Percentiles rank a stretch among this genome's conserved stretches.
Conservation (phyloP, 1,284 basidiomycete species). For the Afroboletus lepidellus region DNA sequence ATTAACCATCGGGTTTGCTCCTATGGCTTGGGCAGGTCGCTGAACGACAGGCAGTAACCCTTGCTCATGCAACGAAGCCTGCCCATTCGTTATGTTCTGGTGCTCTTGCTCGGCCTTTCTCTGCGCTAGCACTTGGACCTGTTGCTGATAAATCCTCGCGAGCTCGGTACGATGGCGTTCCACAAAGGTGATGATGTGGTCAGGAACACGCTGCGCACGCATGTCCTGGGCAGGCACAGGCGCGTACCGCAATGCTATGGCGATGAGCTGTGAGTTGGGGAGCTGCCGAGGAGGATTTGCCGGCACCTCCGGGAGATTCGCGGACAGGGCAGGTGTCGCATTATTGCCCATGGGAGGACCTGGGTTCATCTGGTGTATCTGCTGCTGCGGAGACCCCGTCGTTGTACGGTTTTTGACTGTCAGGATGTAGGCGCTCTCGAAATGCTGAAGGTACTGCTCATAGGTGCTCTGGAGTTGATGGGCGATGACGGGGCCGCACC, state of each 20-base stretch:
- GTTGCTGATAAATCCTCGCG: conserved; percentile 24
- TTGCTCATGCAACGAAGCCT: conserved; percentile 24
- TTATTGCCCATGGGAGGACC: conserved; percentile 13
- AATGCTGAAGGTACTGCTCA: conserved; percentile 51
- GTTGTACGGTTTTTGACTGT: conserved; percentile 24
- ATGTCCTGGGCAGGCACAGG: conserved; percentile 49
- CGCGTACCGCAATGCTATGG: conserved; percentile 36
- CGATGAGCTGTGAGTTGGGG: conserved; percentile 25
- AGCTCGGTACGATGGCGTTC: conserved; percentile 50
- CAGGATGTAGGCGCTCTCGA: conserved; percentile 55
- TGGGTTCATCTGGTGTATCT: conserved; percentile 15
- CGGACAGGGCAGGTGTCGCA: conserved; percentile 12
- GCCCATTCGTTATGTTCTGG: conserved; percentile 22
- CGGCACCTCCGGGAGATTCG: conserved; percentile 23
- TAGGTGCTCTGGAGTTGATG: conserved; percentile 60
- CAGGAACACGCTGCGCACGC: conserved; percentile 48
- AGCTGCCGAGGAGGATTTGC: conserved; percentile 15
- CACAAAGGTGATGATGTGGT: conserved; percentile 53
- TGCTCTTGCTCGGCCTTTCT: conserved; percentile 27
- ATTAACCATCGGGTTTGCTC: conserved; percentile 14
- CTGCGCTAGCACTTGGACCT: conserved; percentile 24
- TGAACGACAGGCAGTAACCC: conserved; percentile 18
- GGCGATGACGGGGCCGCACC: conserved; percentile 57
- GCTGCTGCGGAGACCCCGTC: conserved; percentile 17
- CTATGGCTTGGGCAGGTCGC: conserved; percentile 20